Base-by-base conservation (phyloP, 2,329 filamentous ascomycete species). In the Xylaria sp. region DNA sequence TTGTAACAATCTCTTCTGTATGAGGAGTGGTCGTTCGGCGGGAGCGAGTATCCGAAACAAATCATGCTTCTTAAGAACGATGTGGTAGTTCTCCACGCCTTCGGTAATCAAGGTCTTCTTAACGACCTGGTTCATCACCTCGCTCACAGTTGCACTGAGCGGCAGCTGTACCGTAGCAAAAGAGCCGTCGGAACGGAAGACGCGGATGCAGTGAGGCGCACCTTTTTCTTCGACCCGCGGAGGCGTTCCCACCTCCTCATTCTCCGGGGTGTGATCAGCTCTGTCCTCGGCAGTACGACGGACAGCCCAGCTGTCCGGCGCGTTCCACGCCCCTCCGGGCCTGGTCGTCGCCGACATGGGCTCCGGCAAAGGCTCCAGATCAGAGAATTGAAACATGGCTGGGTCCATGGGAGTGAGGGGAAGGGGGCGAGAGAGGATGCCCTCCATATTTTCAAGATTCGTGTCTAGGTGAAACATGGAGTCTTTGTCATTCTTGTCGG, bases 281-380 rank as follows among this genome's bases (percentile, higher is more conserved):
- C 87, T 87, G 64, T 93, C 91, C 73, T 94, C 90, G 8, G 88
- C 88, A 54, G 86, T 86, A 69, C 90, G 90, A 74, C 92, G 93
- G 31, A 98, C 95, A 60, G 93, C 94, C 96, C 96, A 99, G 79
- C 94, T 98, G 80, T 98, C 95, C 1, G 96, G 95, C 3, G 94
- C 94, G 79, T 97, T 93, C 95, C 95, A 99, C 3, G 89, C 89
- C 1, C 90, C 90, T 48, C 79, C 75, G 34, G 78, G 81, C 59
- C 82, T 80, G 44, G 75, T 69, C 13, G 51, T 63, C 37, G 66
- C 63, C 25, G 80, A 78, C 39, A 71, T 46, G 48, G 74, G 73
- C 37, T 78, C 78, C 8, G 68, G 67, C 10, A 73, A 41, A 37
- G 71, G 65, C 50, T 79, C 78, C 13, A 66, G 37, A 5, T 78